These are phyloP conservation scores for Styphnolobium japonicum DNA, from an alignment of 306 rosid genomes.

Conservation along the genomic window DNA sequence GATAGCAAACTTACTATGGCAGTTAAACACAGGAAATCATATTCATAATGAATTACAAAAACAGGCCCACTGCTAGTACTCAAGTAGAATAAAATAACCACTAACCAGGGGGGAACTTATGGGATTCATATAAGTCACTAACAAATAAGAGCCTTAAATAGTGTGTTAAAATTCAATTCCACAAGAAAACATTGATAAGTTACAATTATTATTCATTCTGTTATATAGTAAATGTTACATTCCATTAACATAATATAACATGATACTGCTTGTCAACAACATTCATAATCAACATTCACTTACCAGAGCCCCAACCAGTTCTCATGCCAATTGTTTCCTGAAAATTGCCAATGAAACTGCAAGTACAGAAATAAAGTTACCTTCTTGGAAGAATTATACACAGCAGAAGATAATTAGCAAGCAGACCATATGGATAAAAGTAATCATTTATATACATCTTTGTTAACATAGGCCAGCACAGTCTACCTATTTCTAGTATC, in stretches of 20 bases:
- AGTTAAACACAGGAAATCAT: not conserved
- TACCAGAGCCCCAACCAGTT: slow-evolving; percentile 98
- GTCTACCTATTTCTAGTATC: not conserved
- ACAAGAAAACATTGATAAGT: not conserved
- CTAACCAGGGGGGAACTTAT: not conserved
- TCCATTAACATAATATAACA: not conserved
- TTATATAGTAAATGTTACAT: not conserved
- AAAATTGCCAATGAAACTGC: slow-evolving; percentile 92
- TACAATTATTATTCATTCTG: not conserved
- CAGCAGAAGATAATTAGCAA: not conserved
- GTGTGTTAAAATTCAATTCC: not conserved
- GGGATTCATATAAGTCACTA: not conserved
- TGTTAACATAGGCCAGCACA: not conserved
- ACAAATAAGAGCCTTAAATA: too few species aligned
- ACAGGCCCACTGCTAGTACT: not conserved
- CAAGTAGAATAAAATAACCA: too few species aligned
- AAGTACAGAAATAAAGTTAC: slow-evolving; percentile 36
- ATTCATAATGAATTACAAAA: not conserved
- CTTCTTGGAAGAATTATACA: not conserved
- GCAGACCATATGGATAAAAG: not conserved
- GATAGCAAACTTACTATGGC: not conserved
- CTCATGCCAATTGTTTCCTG: slow-evolving; percentile 73
- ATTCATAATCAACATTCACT: slow-evolving; percentile 33
- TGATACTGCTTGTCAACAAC: not conserved
- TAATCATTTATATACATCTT: too few species aligned